These are phyloP conservation scores for Alloteropsis semialata DNA, from an alignment of 176 grass and related monocot genomes.

Conservation along the genomic window DNA sequence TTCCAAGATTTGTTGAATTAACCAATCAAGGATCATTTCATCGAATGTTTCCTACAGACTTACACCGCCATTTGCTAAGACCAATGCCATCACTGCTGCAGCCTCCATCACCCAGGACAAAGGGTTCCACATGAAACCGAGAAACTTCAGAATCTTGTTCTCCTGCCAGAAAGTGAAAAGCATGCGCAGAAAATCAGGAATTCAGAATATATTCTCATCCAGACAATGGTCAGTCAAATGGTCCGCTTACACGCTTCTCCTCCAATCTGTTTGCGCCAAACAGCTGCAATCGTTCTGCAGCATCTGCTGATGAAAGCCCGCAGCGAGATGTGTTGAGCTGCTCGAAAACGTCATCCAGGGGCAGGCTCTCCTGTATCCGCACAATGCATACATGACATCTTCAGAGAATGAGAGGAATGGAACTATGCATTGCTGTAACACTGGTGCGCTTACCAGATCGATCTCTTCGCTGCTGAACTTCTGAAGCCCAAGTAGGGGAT, in stretches of 20 bases:
- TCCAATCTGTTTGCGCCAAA: conserved; percentile 74
- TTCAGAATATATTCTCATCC: background rate
- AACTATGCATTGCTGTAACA: background rate
- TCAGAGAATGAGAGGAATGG: background rate
- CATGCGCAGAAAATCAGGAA: background rate
- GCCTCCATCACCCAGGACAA: conserved; percentile 92
- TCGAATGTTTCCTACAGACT: conserved; percentile 5
- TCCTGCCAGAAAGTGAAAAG: conserved; percentile 40
- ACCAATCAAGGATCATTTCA: background rate
- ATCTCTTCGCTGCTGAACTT: conserved; percentile 41
- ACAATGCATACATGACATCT: background rate
- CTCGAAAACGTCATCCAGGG: conserved; percentile 61
- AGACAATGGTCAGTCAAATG: background rate
- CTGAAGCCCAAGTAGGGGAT: conserved; percentile 52
- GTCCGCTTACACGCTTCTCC: conserved; percentile 60
- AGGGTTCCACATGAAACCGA: conserved; percentile 94
- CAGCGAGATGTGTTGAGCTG: conserved; percentile 39
- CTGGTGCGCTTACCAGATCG: conserved; percentile 53
- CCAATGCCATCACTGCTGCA: conserved; percentile 68
- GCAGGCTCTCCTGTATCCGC: conserved; percentile 42
- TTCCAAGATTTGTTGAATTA: background rate
- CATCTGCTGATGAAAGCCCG: conserved; percentile 60
- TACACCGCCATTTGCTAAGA: conserved; percentile 78
- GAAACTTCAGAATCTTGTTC: conserved; percentile 76
- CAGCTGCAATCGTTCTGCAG: conserved; percentile 49